Base-by-base conservation (phyloP, 2,329 filamentous ascomycete species). In the Calonectria fujianensis region DNA sequence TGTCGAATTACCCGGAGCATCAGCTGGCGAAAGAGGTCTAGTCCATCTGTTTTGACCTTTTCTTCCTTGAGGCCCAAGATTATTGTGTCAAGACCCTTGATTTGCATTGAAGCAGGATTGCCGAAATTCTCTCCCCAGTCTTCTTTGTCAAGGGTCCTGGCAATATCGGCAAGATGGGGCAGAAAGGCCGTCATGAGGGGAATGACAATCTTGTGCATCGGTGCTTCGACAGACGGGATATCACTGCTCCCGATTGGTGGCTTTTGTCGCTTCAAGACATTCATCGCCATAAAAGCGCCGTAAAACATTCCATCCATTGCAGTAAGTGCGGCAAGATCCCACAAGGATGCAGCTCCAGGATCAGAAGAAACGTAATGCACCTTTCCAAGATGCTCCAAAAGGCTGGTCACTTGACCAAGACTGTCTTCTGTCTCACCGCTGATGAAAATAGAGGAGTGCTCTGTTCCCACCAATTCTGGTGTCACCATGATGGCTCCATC, bases 251-350 rank as follows among this genome's bases (percentile, higher is more conserved):
- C 24, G 14, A 63, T 41, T 63, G 57, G 57, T 41, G 57, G 57
- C 57, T 63, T 41, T 63, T 63, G 24, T 41, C 37, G n/a, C 16
- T 63, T 63, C 14, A 63, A 39, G 1, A 63, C 57, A 41, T 63
- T 63, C 57, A 63, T 45, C 3, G 24, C 57, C n/a, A 63, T 39
- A 13, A 63, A 20, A 18, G 57, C 35, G 18, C 37, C 57, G 35
- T 63, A 63, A 24, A 63, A 63, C 57, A 63, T 63, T 37, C 57
- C 57, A 41, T 41, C 37, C 57, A 63, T 63, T 29, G 57, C 57
- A 13, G 37, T 18, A 10, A 63, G 24, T 9, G 57, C 57, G 27
- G 57, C 57, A 63, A 63, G 57, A 24, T 45, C 57, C 57, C 35
- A 63, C 3, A 63, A 27, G 5, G 14, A 41, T 31, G 57, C 57